Conservation (phyloP, 2,329 filamentous ascomycete genomes). For the Pseudogymnoascus sp. region DNA sequence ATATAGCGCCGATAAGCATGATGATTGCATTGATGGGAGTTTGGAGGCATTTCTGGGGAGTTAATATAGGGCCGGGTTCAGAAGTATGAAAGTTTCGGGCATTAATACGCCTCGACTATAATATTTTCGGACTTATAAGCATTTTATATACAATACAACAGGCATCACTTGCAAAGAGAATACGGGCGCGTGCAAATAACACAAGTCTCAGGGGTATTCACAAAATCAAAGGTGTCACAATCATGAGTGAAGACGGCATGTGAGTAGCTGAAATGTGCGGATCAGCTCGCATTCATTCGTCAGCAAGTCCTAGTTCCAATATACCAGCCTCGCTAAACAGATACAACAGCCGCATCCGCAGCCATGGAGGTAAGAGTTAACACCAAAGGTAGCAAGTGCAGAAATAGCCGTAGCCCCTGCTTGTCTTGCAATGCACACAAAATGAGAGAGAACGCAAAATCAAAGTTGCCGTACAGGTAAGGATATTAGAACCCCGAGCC, state of each 20-base stretch:
- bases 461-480: slow-evolving; percentile 1
- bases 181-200: neutral
- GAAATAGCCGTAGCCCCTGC: slow-evolving; percentile 6
- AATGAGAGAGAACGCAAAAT: slow-evolving; percentile 7
- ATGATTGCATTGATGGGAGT: slow-evolving; percentile 4
- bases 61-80: neutral
- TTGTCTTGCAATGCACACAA: slow-evolving; percentile 7
- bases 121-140: neutral
- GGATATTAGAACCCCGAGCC: neutral
- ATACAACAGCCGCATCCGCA: slow-evolving; percentile 2
- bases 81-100: neutral
- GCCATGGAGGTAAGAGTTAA: neutral
- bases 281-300: slow-evolving; percentile 7
- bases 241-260: neutral
- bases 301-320: slow-evolving; percentile 7
- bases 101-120: neutral
- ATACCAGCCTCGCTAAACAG: slow-evolving; percentile 7
- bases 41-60: neutral
- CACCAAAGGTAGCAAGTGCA: slow-evolving; percentile 7
- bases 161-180: neutral
- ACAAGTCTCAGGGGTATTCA: neutral
- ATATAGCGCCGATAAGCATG: neutral
- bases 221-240: neutral
- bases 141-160: neutral
- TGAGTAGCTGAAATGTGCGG: slow-evolving; percentile 6